phyloP scores from a whole-genome alignment of 371 early-diverging fungal species.

The Rhizomucor miehei region DNA sequence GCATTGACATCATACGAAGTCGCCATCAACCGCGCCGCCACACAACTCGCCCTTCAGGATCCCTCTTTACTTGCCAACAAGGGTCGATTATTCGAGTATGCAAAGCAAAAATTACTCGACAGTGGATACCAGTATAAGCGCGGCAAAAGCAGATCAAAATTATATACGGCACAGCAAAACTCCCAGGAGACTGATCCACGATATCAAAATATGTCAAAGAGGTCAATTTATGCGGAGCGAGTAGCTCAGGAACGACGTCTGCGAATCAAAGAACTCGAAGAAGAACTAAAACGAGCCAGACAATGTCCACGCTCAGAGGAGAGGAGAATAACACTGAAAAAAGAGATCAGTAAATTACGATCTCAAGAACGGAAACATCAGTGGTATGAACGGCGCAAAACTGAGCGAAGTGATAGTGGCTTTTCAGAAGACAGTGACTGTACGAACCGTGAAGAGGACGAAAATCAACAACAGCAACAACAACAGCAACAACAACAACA shows the following conservation, averaged over 20 bases:
- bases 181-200: neutral
- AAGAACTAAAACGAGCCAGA: conserved; percentile 22
- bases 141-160: conserved; percentile 57
- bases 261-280: conserved; percentile 33
- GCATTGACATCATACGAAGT: conserved; percentile 53
- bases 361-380: conserved; percentile 65
- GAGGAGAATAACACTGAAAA: conserved; percentile 11
- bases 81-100: conserved; percentile 47
- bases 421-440: conserved; percentile 6
- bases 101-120: conserved; percentile 52
- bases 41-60: conserved; percentile 47
- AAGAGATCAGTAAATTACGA: conserved; percentile 48
- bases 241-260: conserved; percentile 34
- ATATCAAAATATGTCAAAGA: conserved; percentile 4
- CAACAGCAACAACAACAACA: neutral
- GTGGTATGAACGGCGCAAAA: conserved; percentile 58
- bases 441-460: neutral
- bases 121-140: conserved; percentile 61
- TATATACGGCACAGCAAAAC: conserved; percentile 15
- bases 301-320: conserved; percentile 25
- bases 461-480: conserved; percentile 6
- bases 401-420: conserved; percentile 1
- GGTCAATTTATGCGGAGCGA: conserved; percentile 48
- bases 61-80: conserved; percentile 48
- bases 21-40: conserved; percentile 55